Evolutionary conservation across 2,329 filamentous ascomycete genomes (phyloP).

Genomic region (Tolypocladium paradoxum): DNA sequence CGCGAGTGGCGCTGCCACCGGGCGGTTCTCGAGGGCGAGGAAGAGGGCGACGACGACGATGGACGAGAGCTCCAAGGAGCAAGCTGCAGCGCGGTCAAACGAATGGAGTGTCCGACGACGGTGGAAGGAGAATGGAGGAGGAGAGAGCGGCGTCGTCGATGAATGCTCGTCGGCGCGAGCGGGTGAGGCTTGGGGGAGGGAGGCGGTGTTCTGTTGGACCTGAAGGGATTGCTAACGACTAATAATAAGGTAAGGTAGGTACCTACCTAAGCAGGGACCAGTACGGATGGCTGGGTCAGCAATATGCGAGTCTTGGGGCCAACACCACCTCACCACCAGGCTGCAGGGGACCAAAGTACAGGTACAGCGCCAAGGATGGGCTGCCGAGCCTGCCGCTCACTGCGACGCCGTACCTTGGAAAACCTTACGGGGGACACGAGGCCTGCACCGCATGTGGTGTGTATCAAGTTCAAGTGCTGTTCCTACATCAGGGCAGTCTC

Average conservation of each 20-base stretch:
- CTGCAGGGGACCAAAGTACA: neutral
- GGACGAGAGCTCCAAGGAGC: neutral
- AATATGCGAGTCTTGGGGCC: neutral
- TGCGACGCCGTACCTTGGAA: neutral
- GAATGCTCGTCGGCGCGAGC: neutral
- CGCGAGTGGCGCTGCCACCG: neutral
- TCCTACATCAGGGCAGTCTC: neutral
- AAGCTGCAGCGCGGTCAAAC: neutral
- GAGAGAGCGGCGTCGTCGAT: neutral
- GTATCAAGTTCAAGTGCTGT: neutral
- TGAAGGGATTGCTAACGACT: too few species aligned
- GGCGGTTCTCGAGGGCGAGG: neutral
- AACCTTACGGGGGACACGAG: neutral
- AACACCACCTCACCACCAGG: neutral
- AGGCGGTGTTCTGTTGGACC: neutral
- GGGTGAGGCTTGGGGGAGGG: neutral
- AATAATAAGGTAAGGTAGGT: too few species aligned
- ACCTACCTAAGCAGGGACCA: too few species aligned
- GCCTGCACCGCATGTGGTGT: neutral
- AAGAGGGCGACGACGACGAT: neutral
- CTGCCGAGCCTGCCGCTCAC: too few species aligned
- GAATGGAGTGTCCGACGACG: neutral
- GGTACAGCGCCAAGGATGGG: neutral
- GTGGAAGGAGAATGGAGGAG: neutral
- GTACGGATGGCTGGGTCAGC: too few species aligned